These are phyloP conservation scores for Lentinus brumalis DNA, from an alignment of 768 basidiomycete genomes.

Conservation along the genomic window DNA sequence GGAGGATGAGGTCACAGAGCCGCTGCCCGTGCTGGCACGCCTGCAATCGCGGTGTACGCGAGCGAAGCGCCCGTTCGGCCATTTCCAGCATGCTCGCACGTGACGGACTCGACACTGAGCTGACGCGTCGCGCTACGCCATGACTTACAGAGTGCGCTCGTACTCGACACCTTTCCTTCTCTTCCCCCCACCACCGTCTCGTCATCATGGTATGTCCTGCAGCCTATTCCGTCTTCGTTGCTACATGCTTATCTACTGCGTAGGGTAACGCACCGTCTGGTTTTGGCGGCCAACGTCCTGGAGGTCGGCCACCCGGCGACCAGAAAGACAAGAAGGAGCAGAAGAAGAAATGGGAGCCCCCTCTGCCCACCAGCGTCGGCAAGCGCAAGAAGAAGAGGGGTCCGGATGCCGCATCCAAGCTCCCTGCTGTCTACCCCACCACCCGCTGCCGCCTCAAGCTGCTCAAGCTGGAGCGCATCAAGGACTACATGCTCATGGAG, in stretches of 20 bases:
- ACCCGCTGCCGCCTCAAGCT: constrained; percentile 94
- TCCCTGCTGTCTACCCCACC: constrained; percentile 91
- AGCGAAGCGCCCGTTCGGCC: constrained; percentile 6
- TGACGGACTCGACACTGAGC: constrained; percentile 18
- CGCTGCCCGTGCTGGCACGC: background rate
- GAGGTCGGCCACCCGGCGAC: constrained; percentile 39
- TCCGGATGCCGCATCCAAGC: constrained; percentile 87
- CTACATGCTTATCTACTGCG: background rate
- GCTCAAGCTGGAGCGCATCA: constrained; percentile 96
- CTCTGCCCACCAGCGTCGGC: constrained; percentile 93
- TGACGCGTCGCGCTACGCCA: constrained; percentile 36
- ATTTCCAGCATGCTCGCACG: constrained; percentile 12
- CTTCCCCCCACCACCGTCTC: background rate
- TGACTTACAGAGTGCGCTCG: background rate
- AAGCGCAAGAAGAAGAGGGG: constrained; percentile 92
- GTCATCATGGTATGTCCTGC: constrained; percentile 18
- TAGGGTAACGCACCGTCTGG: constrained; percentile 82
- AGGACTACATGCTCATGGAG: constrained; percentile 95
- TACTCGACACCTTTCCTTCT: background rate
- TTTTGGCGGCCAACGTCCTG: constrained; percentile 36
- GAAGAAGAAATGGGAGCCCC: constrained; percentile 98
- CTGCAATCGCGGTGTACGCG: constrained; percentile 4
- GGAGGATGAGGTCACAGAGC: background rate
- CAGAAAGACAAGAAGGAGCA: constrained; percentile 52
- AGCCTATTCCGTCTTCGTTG: background rate